phyloP scores from a whole-genome alignment of 139 green algal species.

The Astrephomene gubernaculifera region DNA sequence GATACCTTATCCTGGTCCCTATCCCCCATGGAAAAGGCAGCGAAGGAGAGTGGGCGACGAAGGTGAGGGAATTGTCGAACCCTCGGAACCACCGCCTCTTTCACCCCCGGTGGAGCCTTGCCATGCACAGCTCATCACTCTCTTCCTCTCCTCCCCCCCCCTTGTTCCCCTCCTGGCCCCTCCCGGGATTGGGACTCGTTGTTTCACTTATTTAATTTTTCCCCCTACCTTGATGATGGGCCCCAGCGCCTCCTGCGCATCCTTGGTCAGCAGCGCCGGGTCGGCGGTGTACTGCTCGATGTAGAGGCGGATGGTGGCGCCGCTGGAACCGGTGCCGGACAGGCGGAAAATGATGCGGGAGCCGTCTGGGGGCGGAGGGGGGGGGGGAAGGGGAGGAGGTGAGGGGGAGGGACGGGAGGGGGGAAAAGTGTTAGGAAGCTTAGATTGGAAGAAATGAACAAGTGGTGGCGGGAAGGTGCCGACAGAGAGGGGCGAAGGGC shows the following conservation, averaged over 20 bases:
- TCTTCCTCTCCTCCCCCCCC: background rate
- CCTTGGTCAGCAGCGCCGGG: constrained; percentile 76
- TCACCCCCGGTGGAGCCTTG: too few relatives aligned
- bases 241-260: constrained; percentile 78
- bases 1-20: background rate
- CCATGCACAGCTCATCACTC: background rate
- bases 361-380: constrained; percentile 73
- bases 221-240: constrained; percentile 69
- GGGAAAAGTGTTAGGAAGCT: too few relatives aligned
- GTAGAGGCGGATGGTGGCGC: constrained; percentile 98
- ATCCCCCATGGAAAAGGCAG: background rate
- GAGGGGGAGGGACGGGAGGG: background rate
- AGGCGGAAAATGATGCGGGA: constrained; percentile 97
- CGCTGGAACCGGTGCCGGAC: constrained; percentile 90
- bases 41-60: background rate
- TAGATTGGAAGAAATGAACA: too few relatives aligned
- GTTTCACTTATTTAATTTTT: background rate
- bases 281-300: constrained; percentile 97
- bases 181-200: background rate
- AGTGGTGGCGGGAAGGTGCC: background rate
- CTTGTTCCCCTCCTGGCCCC: background rate
- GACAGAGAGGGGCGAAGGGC: background rate
- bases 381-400: background rate
- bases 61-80: background rate
- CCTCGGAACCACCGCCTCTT: too few relatives aligned